A percentile compares a stretch with the other conserved stretches of the same genome.
Evolutionary conservation across 257 asterid species (phyloP).

Genomic region (Petunia axillaris): DNA sequence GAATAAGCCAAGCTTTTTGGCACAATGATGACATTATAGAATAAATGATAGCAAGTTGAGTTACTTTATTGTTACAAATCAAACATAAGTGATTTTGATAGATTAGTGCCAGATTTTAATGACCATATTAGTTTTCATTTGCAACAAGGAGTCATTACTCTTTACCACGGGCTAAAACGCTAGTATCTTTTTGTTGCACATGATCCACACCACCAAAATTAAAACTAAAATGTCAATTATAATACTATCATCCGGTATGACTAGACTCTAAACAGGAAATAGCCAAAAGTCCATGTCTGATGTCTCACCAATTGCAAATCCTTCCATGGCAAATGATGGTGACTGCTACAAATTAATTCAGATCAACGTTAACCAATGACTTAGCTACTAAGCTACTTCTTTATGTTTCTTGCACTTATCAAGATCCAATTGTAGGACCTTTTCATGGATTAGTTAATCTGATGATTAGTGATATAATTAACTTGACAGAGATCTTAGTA

Average conservation of each 20-base stretch:
- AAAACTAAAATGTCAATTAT: neutral
- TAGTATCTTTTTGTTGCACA: no score
- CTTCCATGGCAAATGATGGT: neutral
- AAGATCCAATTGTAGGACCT: neutral
- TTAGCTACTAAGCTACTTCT: slow-evolving; percentile 3
- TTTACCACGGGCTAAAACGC: no score
- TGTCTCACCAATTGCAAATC: slow-evolving; percentile 16
- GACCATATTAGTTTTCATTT: no score
- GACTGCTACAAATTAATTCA: neutral
- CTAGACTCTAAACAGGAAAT: neutral
- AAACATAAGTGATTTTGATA: no score
- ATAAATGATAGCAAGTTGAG: no score
- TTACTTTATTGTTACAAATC: no score
- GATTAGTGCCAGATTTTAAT: no score
- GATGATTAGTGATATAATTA: neutral
- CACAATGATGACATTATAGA: no score
- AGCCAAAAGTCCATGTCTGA: slow-evolving; percentile 6
- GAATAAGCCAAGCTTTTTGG: no score
- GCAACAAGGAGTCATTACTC: no score
- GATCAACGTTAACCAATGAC: neutral
- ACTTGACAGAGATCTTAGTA: neutral
- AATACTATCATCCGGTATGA: neutral
- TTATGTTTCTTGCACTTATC: slow-evolving; percentile 19
- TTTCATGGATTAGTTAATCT: slow-evolving; percentile 16
- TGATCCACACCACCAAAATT: neutral